phyloP scores from a whole-genome alignment of 192 early-diverging fungal genomes.

The Geosiphon pyriformis region DNA sequence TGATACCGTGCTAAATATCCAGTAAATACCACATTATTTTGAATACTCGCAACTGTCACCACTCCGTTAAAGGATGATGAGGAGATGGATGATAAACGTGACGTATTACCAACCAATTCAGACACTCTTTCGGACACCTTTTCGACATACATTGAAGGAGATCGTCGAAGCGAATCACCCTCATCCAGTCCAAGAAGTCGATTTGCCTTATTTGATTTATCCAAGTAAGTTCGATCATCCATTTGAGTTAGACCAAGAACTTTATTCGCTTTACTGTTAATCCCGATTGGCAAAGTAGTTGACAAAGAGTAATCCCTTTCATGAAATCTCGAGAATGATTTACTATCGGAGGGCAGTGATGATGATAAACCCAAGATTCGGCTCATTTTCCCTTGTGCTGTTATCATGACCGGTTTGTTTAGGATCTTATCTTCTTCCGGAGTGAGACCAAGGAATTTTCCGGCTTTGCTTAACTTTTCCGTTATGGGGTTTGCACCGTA shows the following conservation, averaged over 20 bases:
- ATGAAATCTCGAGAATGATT: too few species aligned
- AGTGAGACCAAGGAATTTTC: conserved; percentile 20
- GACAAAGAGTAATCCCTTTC: neutral
- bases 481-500: too few species aligned
- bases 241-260: neutral
- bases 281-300: neutral
- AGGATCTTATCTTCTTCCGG: conserved; percentile 13
- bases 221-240: neutral
- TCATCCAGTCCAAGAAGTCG: conserved; percentile 14
- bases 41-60: conserved; percentile 15
- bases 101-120: neutral
- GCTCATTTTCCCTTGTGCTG: neutral
- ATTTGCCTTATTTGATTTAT: conserved; percentile 8
- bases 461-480: conserved; percentile 11
- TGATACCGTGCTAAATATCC: conserved; percentile 35
- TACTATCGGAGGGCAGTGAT: too few species aligned
- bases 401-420: conserved; percentile 16
- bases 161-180: neutral
- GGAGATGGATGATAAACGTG: too few species aligned
- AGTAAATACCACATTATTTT: conserved; percentile 9
- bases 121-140: neutral
- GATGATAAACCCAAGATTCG: neutral
- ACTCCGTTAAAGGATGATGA: neutral
- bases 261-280: conserved; percentile 10
- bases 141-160: conserved; percentile 14